Evolutionary conservation across 83 land plant genomes (phyloP), one percentile per base, ranked within the genome.

Genomic region (Picea abies): DNA sequence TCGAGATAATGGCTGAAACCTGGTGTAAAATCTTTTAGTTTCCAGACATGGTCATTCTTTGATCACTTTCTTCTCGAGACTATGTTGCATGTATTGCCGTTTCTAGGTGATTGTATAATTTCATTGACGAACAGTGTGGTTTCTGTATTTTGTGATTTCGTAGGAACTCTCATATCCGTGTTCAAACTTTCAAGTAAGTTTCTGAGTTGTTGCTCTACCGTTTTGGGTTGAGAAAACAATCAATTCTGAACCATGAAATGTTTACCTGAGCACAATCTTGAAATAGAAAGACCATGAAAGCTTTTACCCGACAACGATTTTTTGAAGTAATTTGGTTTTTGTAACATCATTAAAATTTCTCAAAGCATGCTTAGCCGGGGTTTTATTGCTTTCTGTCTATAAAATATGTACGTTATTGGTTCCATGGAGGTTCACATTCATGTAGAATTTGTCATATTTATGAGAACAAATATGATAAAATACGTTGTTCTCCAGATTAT

Each of bases 21-120:
- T 22, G 58, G 22, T 73, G 75, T 66, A 70, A 68, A 70, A 37
- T 70, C 22, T 41, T 35, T 37, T 70, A 41, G 75, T 41, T 70
- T 19, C 17, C 71, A 26, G 39, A 29, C 37, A 41, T 44, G 14
- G 77, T 3, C 47, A 26, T 25, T 35, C 47, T 63, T 63, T 29
- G 58, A 72, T 22, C 25, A 41, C 52, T 20, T 47, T 44, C 19
- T 73, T 73, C 26, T 44, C 4, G 7, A 37, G 75, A 11, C 9
- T 70, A 9, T 15, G 72, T 71, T 56, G 60, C 60, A 56, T 12
- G 60, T 56, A 7, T 56, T 56, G 15, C 60, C 60, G 12, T 73
- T 73, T 19, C 14, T 44, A 10, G 23, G 4, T n/a, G 23, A n/a
- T 47, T 73, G 77, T n/a, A 22, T 44, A 22, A 41, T 44, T 44